Percentiles rank a stretch among this genome's conserved stretches.
phyloP scores from a whole-genome alignment of 2,329 filamentous ascomycete species.

The Clathrospora elynae region DNA sequence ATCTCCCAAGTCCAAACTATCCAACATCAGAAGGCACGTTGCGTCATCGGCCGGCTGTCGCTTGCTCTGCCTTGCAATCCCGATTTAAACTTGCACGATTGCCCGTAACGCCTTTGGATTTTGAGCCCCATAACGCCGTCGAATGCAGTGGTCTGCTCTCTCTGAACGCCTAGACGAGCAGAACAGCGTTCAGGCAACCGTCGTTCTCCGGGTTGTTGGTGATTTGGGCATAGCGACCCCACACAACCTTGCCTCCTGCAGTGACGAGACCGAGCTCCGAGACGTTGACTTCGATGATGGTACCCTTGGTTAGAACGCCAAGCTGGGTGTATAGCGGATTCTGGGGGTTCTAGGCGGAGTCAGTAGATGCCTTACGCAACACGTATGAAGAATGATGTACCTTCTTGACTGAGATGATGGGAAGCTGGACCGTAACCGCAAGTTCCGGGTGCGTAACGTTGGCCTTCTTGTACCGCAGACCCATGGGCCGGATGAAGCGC shows the following conservation, averaged over 20 bases:
- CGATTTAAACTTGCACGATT: too few relatives aligned
- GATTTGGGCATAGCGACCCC: slow-evolving; percentile 45
- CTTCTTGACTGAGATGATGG: slow-evolving; percentile 54
- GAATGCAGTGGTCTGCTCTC: slow-evolving; percentile 17
- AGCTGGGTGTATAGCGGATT: slow-evolving; percentile 90
- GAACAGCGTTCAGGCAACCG: slow-evolving; percentile 47
- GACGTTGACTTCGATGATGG: slow-evolving; percentile 87
- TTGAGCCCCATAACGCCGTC: slow-evolving; percentile 16
- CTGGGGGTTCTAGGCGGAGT: slow-evolving; percentile 87
- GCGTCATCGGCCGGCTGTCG: too few relatives aligned
- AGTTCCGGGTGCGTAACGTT: slow-evolving; percentile 77
- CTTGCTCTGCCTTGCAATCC: too few relatives aligned
- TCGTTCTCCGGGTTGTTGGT: slow-evolving; percentile 50
- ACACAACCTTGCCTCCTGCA: slow-evolving; percentile 75
- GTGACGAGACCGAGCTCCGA: slow-evolving; percentile 90
- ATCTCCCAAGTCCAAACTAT: too few relatives aligned
- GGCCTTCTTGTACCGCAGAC: slow-evolving; percentile 78
- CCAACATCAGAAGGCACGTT: too few relatives aligned
- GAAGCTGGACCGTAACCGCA: slow-evolving; percentile 82
- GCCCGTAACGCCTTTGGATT: slow-evolving; percentile 14
- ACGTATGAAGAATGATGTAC: too few relatives aligned
- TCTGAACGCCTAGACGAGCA: slow-evolving; percentile 33
- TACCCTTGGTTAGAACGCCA: slow-evolving; percentile 67
- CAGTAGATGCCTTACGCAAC: too few relatives aligned
- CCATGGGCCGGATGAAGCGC: slow-evolving; percentile 57